Evolutionary conservation across 2,329 filamentous ascomycete genomes (phyloP), one percentile per base, ranked within the genome.

Genomic region (Colletotrichum sp.): DNA sequence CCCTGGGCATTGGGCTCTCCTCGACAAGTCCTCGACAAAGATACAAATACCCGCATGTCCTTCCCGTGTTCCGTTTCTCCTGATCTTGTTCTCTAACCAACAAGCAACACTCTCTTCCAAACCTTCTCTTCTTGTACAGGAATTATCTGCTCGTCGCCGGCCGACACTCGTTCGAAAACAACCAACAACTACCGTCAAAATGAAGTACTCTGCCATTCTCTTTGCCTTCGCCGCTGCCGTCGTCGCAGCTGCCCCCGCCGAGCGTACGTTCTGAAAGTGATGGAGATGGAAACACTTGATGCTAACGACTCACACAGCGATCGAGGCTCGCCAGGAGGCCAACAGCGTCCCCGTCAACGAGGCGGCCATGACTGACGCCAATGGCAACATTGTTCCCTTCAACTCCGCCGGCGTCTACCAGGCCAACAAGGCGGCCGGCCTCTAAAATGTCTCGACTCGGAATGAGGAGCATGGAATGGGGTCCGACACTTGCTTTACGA

Each of bases 141-240:
- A 82, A 81, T 79, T 77, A 82, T 80, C 80, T 83, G 81, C 84
- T 85, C 81, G 88, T 90, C 88, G 88, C 88, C 87, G 88, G 88
- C 81, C 88, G 88, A 90, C 88, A 80, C 83, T 82, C 77, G 65
- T 82, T 83, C 80, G 72, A 74, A 79, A 79, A 71, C 62, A 34
- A 48, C 62, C n/a, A 66, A 73, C 73, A 74, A 77, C 68, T 72
- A 78, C 80, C 79, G 81, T 83, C 87, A 90, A 85, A 75, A 91
- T 91, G 89, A 87, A 90, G 86, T 88, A 88, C 86, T 85, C 87
- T 75, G 76, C 87, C 79, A 84, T 86, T 79, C 73, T 90, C 77
- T 82, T 89, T 79, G 83, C 88, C 77, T 82, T 91, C 77, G 83
- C 85, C 82, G 83, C 87, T 71, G 83, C 86, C 79, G 88, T 85